Evolutionary conservation across 331 rosid species (phyloP).

Genomic region (Cydonia oblonga): DNA sequence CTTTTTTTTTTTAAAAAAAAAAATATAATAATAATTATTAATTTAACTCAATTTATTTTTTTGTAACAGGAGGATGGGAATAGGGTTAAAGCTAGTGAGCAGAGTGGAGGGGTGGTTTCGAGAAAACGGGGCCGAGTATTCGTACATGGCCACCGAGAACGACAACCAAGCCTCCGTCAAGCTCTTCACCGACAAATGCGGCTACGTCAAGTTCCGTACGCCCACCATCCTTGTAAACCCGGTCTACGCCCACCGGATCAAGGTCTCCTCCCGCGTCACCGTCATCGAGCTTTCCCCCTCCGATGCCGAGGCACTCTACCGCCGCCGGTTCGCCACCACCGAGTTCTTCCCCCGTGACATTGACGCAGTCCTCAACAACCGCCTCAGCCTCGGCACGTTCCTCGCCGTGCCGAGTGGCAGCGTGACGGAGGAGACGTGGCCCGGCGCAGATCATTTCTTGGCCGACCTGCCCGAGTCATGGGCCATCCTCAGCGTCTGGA

Average conservation of each 20-base stretch:
- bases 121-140: constrained; percentile 68
- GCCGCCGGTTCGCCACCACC: constrained; percentile 58
- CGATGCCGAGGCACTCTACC: constrained; percentile 68
- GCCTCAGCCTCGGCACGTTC: constrained; percentile 75
- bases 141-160: constrained; percentile 83
- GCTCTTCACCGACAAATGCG: constrained; percentile 87
- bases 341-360: constrained; percentile 96
- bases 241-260: constrained; percentile 58
- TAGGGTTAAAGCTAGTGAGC: constrained; percentile 58
- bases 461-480: constrained; percentile 62
- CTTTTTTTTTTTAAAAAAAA: too few species aligned
- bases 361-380: constrained; percentile 62
- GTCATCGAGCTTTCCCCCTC: constrained; percentile 37
- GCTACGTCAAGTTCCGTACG: constrained; percentile 75
- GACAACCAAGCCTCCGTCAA: constrained; percentile 76
- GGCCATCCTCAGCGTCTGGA: constrained; percentile 89
- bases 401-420: constrained; percentile 65
- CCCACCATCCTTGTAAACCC: constrained; percentile 86
- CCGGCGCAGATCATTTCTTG: constrained; percentile 51
- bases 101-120: constrained; percentile 69
- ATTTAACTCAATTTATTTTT: background rate
- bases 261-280: constrained; percentile 28
- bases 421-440: constrained; percentile 20
- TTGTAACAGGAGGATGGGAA: constrained; percentile 73
- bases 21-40: too few species aligned